Percentiles rank a stretch among this genome's conserved stretches.
phyloP scores from a whole-genome alignment of 2,329 filamentous ascomycete genomes.

The Talaromyces sp. region DNA sequence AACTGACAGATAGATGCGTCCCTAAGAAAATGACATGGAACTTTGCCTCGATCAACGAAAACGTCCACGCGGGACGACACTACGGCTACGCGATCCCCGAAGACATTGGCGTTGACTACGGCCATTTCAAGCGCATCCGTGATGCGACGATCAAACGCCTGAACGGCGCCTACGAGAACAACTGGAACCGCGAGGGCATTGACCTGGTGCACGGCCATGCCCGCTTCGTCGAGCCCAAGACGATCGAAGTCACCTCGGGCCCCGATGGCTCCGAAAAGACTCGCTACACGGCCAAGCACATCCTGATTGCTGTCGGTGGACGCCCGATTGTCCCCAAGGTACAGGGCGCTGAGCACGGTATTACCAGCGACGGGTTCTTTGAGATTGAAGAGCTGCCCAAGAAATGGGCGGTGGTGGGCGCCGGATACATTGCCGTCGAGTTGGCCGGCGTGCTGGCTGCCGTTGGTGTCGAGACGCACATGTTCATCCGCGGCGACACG shows the following conservation, averaged over 20 bases:
- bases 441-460: constrained; percentile 48
- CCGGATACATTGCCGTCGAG: constrained; percentile 49
- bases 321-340: constrained; percentile 40
- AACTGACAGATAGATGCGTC: constrained; percentile 36
- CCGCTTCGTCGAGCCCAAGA: constrained; percentile 40
- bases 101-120: constrained; percentile 40
- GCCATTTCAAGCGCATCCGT: constrained; percentile 44
- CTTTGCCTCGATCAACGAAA: constrained; percentile 45
- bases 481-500: constrained; percentile 46
- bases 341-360: constrained; percentile 45
- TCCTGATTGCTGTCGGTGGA: constrained; percentile 45
- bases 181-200: constrained; percentile 47
- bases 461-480: constrained; percentile 45
- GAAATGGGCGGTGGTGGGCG: constrained; percentile 47
- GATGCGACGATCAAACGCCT: constrained; percentile 42
- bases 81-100: constrained; percentile 46
- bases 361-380: constrained; percentile 50
- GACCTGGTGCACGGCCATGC: constrained; percentile 47
- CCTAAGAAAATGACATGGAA: constrained; percentile 53
- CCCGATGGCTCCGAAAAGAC: constrained; percentile 36
- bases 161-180: constrained; percentile 46
- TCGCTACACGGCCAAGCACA: constrained; percentile 41
- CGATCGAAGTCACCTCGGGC: constrained; percentile 38
- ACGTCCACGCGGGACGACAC: constrained; percentile 39
- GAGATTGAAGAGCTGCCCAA: constrained; percentile 46